These are phyloP conservation scores for Trichoderma simmonsii DNA, from an alignment of 2,329 filamentous ascomycete genomes.

Conservation along the genomic window DNA sequence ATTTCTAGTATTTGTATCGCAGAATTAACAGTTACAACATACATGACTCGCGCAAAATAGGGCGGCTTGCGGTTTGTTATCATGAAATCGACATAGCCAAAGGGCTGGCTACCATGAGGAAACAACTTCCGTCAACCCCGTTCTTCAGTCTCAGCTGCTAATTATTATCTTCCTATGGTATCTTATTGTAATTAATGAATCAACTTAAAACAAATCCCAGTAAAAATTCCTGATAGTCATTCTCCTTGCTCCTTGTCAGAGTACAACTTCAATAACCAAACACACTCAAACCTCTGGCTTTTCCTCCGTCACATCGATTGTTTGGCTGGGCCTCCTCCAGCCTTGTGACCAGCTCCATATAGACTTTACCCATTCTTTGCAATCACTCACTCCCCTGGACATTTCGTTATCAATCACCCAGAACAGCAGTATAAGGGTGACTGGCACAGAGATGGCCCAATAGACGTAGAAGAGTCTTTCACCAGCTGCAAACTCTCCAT, in stretches of 20 bases:
- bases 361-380: neutral
- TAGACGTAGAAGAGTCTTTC: neutral
- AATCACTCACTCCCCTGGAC: neutral
- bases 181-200: neutral
- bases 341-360: neutral
- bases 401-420: neutral
- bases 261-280: neutral
- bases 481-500: neutral
- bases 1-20: too few species aligned
- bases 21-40: too few species aligned
- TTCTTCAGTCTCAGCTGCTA: too few species aligned
- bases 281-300: neutral
- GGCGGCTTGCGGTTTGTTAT: rapidly evolving
- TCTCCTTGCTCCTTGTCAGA: neutral
- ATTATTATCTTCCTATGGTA: neutral
- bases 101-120: neutral
- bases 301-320: neutral
- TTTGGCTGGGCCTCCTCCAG: neutral
- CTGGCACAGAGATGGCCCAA: neutral
- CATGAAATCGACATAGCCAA: neutral
- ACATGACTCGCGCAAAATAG: neutral
- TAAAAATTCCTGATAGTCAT: neutral
- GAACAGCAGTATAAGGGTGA: neutral
- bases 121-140: too few species aligned
- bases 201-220: neutral